Percentiles rank a stretch among this genome's conserved stretches.
These are phyloP conservation scores for Mariannaea sp. DNA, from an alignment of 2,329 filamentous ascomycete genomes.

Conservation along the genomic window DNA sequence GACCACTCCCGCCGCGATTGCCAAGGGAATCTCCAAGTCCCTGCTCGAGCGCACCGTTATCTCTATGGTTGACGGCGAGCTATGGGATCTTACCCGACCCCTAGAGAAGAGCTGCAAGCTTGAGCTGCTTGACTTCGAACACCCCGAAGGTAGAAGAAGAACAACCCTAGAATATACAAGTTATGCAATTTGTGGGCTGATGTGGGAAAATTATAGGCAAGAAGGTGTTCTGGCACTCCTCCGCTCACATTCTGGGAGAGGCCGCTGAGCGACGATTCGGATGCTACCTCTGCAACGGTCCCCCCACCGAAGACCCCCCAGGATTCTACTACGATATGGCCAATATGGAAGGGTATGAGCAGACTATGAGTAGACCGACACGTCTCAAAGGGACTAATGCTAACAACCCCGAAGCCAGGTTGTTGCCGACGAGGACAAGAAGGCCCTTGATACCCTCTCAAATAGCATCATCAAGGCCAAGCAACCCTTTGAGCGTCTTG, in stretches of 20 bases:
- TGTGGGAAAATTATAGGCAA: conserved; percentile 62
- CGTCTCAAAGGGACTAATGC: neutral
- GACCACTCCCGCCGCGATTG: conserved; percentile 82
- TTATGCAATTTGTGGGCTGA: conserved; percentile 1
- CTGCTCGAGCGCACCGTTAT: conserved; percentile 86
- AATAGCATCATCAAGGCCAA: conserved; percentile 92
- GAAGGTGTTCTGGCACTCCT: conserved; percentile 98
- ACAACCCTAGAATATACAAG: neutral
- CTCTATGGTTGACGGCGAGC: conserved; percentile 77
- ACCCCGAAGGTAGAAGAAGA: conserved; percentile 41
- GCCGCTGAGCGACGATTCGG: conserved; percentile 89
- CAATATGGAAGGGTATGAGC: conserved; percentile 46
- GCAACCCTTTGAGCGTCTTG: conserved; percentile 89
- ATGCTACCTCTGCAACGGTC: conserved; percentile 91
- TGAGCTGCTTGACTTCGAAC: conserved; percentile 81
- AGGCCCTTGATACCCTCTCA: conserved; percentile 80
- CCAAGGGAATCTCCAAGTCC: conserved; percentile 81
- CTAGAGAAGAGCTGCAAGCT: conserved; percentile 87
- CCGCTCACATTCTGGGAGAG: conserved; percentile 94
- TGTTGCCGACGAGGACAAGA: conserved; percentile 81
- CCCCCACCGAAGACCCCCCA: conserved; percentile 74
- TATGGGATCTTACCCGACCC: conserved; percentile 93
- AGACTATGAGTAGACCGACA: conserved; percentile 23
- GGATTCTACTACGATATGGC: conserved; percentile 99
- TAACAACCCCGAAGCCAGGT: conserved; percentile 61